Evolutionary conservation across 2,329 filamentous ascomycete genomes (phyloP), one percentile per base, ranked within the genome.

Genomic region (Onygena corvina): DNA sequence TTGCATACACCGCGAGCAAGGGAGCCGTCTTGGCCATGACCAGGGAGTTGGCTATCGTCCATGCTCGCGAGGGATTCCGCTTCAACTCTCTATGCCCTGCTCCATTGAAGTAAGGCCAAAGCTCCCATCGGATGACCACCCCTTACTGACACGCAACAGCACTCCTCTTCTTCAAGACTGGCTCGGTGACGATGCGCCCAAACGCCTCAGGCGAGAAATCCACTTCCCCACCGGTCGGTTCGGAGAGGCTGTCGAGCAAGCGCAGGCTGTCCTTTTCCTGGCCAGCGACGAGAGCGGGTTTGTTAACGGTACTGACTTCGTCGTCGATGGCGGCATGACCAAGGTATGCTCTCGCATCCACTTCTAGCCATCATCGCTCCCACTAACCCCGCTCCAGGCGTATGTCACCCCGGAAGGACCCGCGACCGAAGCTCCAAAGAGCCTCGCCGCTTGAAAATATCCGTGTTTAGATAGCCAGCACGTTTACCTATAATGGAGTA

Each of bases 291-390:
- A 94, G 72, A 81, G 83, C 61, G 86, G 84, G 72, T 94, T 93
- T 60, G 84, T 94, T 61, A 94, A 92, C 56, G 88, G 85, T 8
- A 83, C 79, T 52, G 92, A 96, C 64, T 94, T 96, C 70, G 83
- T 94, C 3, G 88, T 96, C 21, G 92, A 98, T 61, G 92, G 92
- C 51, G 90, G 90, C 52, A 86, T 98, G 86, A 90, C 81, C 60
- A 94, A 85, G 75, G 76, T 72, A 60, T 25, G 48, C 14, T 35
- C 25, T 9, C 25, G 1, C 20, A 27, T 21, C 16, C 14, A n/a
- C 16, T 31, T 23, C 44, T 51, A 34, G 8, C 47, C 21, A 7
- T 14, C 36, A 34, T 30, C 47, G 46, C 29, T 42, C 11, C 27
- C 20, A 30, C 31, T 38, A 47, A 29, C 29, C 46, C 21, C 16